Evolutionary conservation across 306 rosid species (phyloP), one percentile per base, ranked within the genome.

Genomic region (Vigna unguiculata): DNA sequence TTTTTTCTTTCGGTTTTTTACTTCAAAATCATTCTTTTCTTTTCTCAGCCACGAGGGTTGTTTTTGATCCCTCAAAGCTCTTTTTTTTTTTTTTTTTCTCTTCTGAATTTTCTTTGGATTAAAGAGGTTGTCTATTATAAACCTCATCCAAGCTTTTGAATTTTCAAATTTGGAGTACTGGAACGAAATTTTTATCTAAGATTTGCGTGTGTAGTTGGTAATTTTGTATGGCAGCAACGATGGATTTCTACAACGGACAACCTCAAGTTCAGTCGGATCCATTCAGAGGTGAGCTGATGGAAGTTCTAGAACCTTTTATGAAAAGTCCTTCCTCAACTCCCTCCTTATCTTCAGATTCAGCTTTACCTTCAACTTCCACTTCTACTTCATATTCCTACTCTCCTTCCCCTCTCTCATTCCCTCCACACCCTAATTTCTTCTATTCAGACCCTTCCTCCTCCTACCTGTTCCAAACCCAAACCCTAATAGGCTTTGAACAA

Each of bases 261-360:
- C 2, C 81, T 54, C 60, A 57, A 43, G 4, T 80, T 78, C 84
- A 87, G 15, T 83, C 97, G 45, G 91, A 83, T 81, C 85, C 91
- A 9, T 81, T 78, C 20, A 82, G 84, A 14, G 92, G 93, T 76
- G 98, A 96, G 83, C 82, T 96, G 25, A 96, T 96, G 99, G 99
- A 96, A 88, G 99, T 88, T 72, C 98, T 96, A 25, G 93, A 84
- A 80, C 88, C 98, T 91, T 96, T 96, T 89, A 89, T 92, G 88
- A 96, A 85, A 74, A 80, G 87, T 87, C 78, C 85, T 85, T 90
- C 89, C 81, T 15, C 83, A 19, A 55, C 87, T 52, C 43, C 82
- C 9, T 53, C 69, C 4, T 0, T 58, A 1, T 15, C 69, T 19
- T 20, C 78, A 9, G 48, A 85, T 63, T 58, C 87, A 74, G 49